Evolutionary conservation across 331 rosid genomes (phyloP).

Genomic region (Acacia pycnantha): DNA sequence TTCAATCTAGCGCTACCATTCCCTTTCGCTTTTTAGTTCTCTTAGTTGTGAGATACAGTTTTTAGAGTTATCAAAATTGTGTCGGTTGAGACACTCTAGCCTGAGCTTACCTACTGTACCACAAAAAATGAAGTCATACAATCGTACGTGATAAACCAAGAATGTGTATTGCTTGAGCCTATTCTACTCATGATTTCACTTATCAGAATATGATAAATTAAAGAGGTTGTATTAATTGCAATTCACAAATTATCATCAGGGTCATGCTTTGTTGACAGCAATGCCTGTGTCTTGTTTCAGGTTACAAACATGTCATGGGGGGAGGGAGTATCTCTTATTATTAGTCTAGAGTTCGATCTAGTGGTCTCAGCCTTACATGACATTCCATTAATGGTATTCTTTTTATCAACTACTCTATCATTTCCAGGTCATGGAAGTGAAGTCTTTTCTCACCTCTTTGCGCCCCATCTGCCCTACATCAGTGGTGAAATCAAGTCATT

Average conservation of each 20-base stretch:
- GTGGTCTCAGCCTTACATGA: conserved; percentile 84
- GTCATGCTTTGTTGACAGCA: neutral
- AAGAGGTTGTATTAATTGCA: too few species aligned
- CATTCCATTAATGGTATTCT: too few species aligned
- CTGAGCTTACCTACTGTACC: too few species aligned
- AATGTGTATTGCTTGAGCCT: too few species aligned
- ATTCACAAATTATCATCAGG: too few species aligned
- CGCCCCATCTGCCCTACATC: neutral
- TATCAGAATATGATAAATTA: too few species aligned
- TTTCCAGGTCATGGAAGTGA: conserved; percentile 18
- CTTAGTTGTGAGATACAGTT: too few species aligned
- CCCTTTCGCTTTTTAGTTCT: neutral
- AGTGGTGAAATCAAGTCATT: neutral
- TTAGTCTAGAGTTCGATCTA: conserved; percentile 66
- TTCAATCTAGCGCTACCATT: neutral
- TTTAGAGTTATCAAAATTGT: too few species aligned
- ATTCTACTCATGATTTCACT: too few species aligned
- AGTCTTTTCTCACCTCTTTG: neutral
- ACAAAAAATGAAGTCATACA: too few species aligned
- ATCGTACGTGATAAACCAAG: too few species aligned
- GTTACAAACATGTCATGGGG: conserved; percentile 95
- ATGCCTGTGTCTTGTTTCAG: conserved; percentile 43
- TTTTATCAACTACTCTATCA: neutral
- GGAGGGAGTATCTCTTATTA: conserved; percentile 67
- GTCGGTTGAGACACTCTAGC: too few species aligned